Evolutionary conservation across 805 yeast species (phyloP), one percentile per base, ranked within the genome.

Genomic region (Sporopachydermia quercuum): DNA sequence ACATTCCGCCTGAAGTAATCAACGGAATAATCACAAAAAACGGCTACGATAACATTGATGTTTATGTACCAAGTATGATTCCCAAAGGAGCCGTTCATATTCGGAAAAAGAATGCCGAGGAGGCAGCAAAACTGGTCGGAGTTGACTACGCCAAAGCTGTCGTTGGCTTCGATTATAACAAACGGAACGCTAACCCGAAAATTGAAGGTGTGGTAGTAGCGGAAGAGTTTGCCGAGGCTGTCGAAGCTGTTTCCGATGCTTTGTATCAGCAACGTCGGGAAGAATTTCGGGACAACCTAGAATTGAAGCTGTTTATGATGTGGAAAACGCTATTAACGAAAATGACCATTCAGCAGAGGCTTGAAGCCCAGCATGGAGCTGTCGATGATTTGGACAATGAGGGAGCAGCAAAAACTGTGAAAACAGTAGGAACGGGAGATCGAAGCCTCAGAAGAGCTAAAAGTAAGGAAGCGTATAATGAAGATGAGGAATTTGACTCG

Each of bases 131-230:
- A 42, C 52, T 75, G 1, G 49, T 87, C 6, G 74, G 70, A 0
- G 66, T 89, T 4, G 94, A 84, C 47, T 85, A 67, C 60, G 96
- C 94, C 0, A 77, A 74, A 37, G 97, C 96, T 0, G 87, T 86
- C 2, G 77, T 78, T 2, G 84, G 87, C 0, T 89, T 91, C 59
- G 91, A 84, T 41, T 91, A 82, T 57, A 56, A 59, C 35, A 54
- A 64, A 35, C 55, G 64, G 18, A 50, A 51, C 27, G 76, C 80
- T 0, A 76, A 74, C 6, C 89, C 93, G 0, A 62, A 65, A 40
- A 68, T 75, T 35, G 74, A 76, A 3, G 97, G 97, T 2, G 70
- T 85, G 17, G 78, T 91, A 1, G 78, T 86, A 4, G 78, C 81
- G 3, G 51, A 52, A 16, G 78, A 76, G 49, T 74, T 59, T 44